Evolutionary conservation across 495 filamentous ascomycete genomes (phyloP), one percentile per base, ranked within the genome.

Genomic region (Talaromyces trachyspermus): DNA sequence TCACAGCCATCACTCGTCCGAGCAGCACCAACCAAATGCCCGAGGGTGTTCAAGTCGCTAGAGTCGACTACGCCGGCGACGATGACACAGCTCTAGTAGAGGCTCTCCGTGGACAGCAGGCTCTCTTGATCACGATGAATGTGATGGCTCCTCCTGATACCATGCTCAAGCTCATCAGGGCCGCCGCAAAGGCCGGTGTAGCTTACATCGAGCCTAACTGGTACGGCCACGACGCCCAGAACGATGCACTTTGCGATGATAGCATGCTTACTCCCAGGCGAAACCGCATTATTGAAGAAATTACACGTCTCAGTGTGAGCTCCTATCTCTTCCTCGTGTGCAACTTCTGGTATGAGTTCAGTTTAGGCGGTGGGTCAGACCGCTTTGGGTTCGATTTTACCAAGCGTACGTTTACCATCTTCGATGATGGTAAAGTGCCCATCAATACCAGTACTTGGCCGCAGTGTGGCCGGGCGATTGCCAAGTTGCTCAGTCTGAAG

Each of bases 151-250:
- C 73, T 0, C 53, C 49, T 2, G 67, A 70, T 3, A 65, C 59
- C 1, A 70, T 80, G 10, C 36, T 41, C 25, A 65, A 69, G 42
- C 64, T 86, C 43, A 59, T 83, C 49, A 51, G 69, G 2, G 83
- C 83, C 0, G 84, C 84, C 1, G 77, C 68, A 5, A 65, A 74
- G 30, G 83, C 84, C 0, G 74, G 72, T 4, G 77, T 87, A 0
- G 60, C 59, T 0, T 84, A 76, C 61, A 56, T 87, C 43, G 55
- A 85, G 24, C 83, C 84, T 17, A 84, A 84, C 56, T 68, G 66
- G 36, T 85, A 59, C 48, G 73, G 74, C 20, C 41, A 42, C 18
- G 75, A 80, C 48, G 43, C 35, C 10, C 29, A 53, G 1, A 62
- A 79, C 48, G 52, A 67, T 10, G 22, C 45, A 3, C 39, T 74